A percentile compares a stretch with the other conserved stretches of the same genome.
Evolutionary conservation across 2,329 filamentous ascomycete genomes (phyloP).

Genomic region (Falciphora oryzae): DNA sequence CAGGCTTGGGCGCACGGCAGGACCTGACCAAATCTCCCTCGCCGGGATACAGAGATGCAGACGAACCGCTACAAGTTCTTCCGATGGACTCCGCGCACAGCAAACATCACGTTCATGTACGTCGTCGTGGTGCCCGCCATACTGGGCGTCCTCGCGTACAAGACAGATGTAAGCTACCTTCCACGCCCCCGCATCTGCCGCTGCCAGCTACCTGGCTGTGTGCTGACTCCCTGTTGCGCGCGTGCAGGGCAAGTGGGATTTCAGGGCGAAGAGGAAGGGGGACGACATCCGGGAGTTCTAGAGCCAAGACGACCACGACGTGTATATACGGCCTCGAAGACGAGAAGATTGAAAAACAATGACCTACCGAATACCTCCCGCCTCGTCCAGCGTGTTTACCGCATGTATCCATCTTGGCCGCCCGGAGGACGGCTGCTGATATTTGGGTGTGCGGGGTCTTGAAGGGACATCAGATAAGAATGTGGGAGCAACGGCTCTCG

Average conservation of each 20-base stretch:
- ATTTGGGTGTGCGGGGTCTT: no score
- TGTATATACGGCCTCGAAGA: not conserved
- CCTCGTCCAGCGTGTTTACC: not conserved
- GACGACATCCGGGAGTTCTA: conserved; percentile 80
- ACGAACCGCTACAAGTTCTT: conserved; percentile 90
- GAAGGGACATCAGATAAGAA: no score
- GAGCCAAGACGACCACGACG: conserved; percentile 13
- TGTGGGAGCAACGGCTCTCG: no score
- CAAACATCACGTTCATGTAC: conserved; percentile 73
- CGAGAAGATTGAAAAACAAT: not conserved
- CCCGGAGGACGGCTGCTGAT: no score
- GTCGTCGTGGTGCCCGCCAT: conserved; percentile 65
- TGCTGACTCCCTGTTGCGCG: not conserved
- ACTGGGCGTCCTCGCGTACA: conserved; percentile 67
- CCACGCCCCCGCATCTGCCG: not conserved
- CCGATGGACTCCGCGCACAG: conserved; percentile 82
- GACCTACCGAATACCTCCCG: not conserved
- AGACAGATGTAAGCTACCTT: conserved; percentile 69
- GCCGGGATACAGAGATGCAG: conserved; percentile 60
- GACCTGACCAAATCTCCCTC: not conserved
- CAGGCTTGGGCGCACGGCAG: not conserved
- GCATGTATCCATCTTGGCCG: not conserved
- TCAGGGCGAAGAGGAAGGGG: conserved; percentile 82
- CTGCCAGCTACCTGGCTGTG: not conserved
- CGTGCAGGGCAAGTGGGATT: conserved; percentile 72